Evolutionary conservation across 1,284 basidiomycete species (phyloP).

Genomic region (Somion occarium): DNA sequence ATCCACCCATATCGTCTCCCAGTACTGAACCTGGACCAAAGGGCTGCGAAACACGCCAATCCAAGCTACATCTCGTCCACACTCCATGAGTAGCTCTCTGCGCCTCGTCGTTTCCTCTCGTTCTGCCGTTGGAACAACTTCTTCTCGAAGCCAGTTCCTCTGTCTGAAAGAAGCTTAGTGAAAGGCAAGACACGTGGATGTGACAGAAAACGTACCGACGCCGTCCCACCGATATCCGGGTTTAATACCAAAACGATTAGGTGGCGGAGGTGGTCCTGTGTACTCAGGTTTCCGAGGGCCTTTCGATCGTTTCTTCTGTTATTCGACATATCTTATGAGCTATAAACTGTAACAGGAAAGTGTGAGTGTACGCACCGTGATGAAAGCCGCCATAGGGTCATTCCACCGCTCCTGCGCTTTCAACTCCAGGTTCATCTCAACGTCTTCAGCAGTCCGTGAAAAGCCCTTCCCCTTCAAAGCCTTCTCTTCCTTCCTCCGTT

Average conservation of each 20-base stretch:
- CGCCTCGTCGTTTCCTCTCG: constrained; percentile 59
- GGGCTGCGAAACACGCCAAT: too few species aligned
- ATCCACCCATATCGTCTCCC: too few species aligned
- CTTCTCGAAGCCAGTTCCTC: constrained; percentile 94
- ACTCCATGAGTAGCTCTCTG: constrained; percentile 79
- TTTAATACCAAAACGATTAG: constrained; percentile 92
- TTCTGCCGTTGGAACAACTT: constrained; percentile 84
- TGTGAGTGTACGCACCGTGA: constrained; percentile 61
- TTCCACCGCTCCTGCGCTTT: constrained; percentile 85
- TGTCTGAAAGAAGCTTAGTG: constrained; percentile 45
- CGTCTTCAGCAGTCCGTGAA: constrained; percentile 80
- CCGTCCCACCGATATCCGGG: constrained; percentile 98
- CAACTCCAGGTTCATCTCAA: constrained; percentile 78
- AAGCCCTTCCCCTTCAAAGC: constrained; percentile 65
- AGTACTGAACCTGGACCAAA: too few species aligned
- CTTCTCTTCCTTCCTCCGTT: constrained; percentile 57
- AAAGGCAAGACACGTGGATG: neutral
- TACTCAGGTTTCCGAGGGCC: constrained; percentile 83
- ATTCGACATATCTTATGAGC: constrained; percentile 1
- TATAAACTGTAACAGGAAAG: neutral
- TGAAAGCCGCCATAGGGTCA: constrained; percentile 91
- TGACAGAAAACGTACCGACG: constrained; percentile 59
- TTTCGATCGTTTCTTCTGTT: constrained; percentile 67
- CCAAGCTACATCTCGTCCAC: constrained; percentile 91
- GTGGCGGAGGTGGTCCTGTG: constrained; percentile 81